A percentile compares a stretch with the other conserved stretches of the same genome.
These are phyloP conservation scores for Malus sylvestris DNA, from an alignment of 306 rosid genomes.

Conservation along the genomic window DNA sequence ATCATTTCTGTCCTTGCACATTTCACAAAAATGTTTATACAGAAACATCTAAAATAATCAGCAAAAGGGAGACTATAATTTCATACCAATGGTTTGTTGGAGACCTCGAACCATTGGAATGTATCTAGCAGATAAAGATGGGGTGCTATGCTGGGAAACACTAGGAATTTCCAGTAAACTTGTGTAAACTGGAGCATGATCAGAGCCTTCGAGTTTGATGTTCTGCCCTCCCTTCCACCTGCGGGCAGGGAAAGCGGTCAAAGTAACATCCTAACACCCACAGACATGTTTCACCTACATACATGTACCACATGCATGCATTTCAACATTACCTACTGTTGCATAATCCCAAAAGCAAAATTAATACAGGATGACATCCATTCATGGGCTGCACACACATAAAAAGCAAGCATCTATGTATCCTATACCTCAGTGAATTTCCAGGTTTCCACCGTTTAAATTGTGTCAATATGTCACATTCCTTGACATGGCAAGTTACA, in stretches of 20 bases:
- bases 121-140: slow-evolving; percentile 77
- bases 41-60: slow-evolving; percentile 1
- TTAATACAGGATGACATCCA: not conserved
- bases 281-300: not conserved
- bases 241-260: slow-evolving; percentile 14
- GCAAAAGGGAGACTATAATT: slow-evolving; percentile 12
- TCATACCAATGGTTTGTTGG: slow-evolving; percentile 79
- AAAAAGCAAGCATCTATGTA: not conserved
- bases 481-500: slow-evolving; percentile 64
- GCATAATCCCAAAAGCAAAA: not conserved
- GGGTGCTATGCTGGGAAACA: slow-evolving; percentile 58
- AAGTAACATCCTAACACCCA: slow-evolving; percentile 6
- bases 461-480: slow-evolving; percentile 75
- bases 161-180: slow-evolving; percentile 58
- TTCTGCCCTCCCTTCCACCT: slow-evolving; percentile 81
- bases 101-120: slow-evolving; percentile 71
- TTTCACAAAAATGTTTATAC: not conserved
- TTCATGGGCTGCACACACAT: not conserved
- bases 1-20: not conserved
- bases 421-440: slow-evolving; percentile 52
- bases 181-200: slow-evolving; percentile 86
- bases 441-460: slow-evolving; percentile 90
- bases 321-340: not conserved
- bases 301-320: slow-evolving; percentile 1
- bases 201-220: slow-evolving; percentile 83